Evolutionary conservation across 805 yeast species (phyloP), one percentile per base, ranked within the genome.

Genomic region (Nakazawaea laoshanensis): DNA sequence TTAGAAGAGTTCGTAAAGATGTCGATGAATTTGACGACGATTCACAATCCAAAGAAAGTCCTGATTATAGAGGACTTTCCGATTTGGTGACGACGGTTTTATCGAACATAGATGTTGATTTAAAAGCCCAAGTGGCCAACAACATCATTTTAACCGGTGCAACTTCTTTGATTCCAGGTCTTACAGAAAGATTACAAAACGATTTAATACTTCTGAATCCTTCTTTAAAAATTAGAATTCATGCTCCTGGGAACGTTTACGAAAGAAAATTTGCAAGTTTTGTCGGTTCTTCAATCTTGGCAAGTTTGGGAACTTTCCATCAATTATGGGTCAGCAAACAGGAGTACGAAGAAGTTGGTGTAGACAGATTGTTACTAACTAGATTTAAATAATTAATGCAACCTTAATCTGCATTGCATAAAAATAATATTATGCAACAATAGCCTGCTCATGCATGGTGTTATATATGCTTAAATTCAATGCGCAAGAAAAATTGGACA

Each of bases 241-340:
- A 86, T 44, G 79, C 94, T 3, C 73, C 80, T 5, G 96, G 96
- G 27, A 77, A 76, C 47, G 54, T 78, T 4, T 66, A 67, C 36
- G 96, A 88, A 56, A 70, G 96, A 49, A 72, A 74, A 42, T 80
- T 72, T 49, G 82, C 86, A 39, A 66, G 89, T 6, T 88, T 96
- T 95, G 70, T 88, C 31, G 96, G 96, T 28, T 96, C 95, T 6
- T 78, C 89, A 42, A 87, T 88, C 24, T 61, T 88, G 36, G 76
- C 94, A 5, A 78, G 92, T 33, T 65, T 88, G 45, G 96, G 96
- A 21, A 84, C 95, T 3, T 88, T 88, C 66, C 96, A 88, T 54
- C 96, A 88, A 55, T 61, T 83, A 59, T 88, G 96, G 96, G 95
- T 88, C 2, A 81, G 88, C 26, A 78, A 76, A 48, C 74, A 72